Conservation (phyloP, 768 basidiomycete species). For the Postia placenta region DNA sequence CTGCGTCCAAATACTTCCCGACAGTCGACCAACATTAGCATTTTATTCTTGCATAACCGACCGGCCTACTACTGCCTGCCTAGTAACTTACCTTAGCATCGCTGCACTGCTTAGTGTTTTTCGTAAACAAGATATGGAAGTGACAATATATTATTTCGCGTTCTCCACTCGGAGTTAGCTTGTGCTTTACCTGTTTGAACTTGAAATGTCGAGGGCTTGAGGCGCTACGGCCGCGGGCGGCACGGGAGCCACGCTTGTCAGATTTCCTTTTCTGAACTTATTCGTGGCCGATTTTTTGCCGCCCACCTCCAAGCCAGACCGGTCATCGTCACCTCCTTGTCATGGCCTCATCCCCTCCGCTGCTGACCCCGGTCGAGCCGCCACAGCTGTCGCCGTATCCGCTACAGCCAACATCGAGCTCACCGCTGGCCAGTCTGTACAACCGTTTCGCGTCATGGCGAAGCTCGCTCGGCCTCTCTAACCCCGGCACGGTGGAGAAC, state of each 20-base stretch:
- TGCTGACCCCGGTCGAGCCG: background rate
- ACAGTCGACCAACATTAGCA: too few species aligned
- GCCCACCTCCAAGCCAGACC: background rate
- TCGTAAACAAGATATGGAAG: too few species aligned
- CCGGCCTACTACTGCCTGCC: too few species aligned
- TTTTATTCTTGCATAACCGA: too few species aligned
- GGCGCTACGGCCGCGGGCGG: background rate
- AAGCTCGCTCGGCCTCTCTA: conserved; percentile 71
- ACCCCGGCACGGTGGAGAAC: conserved; percentile 92
- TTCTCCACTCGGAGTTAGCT: too few species aligned
- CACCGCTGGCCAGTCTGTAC: conserved; percentile 64
- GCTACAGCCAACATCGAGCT: conserved; percentile 5
- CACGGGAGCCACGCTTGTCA: background rate
- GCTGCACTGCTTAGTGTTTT: too few species aligned
- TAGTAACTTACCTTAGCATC: too few species aligned
- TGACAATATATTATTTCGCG: too few species aligned
- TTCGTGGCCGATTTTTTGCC: conserved; percentile 1
- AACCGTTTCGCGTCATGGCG: conserved; percentile 79
- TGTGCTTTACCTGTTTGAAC: too few species aligned
- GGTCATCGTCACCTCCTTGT: background rate
- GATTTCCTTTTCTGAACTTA: background rate
- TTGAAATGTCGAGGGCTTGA: too few species aligned
- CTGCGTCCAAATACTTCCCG: too few species aligned
- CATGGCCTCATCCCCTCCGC: conserved; percentile 1
- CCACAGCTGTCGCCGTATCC: background rate